These are phyloP conservation scores for Pneumocystis oryctolagi DNA, from an alignment of 1,139 yeast genomes.

Conservation along the genomic window DNA sequence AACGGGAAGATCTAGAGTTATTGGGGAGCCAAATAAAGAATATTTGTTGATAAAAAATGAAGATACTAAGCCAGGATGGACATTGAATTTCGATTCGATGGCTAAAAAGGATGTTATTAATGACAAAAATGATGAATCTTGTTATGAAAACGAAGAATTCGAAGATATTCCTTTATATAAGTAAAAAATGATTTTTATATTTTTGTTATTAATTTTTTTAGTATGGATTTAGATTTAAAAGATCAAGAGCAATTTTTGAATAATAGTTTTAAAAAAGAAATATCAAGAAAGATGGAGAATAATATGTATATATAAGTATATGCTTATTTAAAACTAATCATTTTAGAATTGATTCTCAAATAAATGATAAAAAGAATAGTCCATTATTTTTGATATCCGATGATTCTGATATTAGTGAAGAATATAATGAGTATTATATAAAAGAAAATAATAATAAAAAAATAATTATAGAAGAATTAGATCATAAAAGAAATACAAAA, in stretches of 20 bases:
- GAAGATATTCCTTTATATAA: neutral
- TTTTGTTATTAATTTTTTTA: neutral
- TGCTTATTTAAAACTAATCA: neutral
- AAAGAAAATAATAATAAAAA: neutral
- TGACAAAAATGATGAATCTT: constrained; percentile 7
- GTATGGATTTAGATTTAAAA: neutral
- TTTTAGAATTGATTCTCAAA: neutral
- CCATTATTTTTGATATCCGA: neutral
- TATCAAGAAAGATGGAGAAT: neutral
- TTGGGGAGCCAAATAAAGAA: constrained; percentile 67
- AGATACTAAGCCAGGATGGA: constrained; percentile 59
- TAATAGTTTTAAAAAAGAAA: neutral
- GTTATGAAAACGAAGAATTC: neutral
- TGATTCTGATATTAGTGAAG: constrained; percentile 16
- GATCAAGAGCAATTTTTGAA: neutral
- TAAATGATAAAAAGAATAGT: neutral
- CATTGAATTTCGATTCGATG: constrained; percentile 39
- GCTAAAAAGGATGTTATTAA: constrained; percentile 7
- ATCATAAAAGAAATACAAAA: neutral
- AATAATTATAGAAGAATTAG: neutral
- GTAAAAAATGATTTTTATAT: neutral
- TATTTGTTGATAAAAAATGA: constrained; percentile 56
- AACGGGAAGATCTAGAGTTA: constrained; percentile 43
- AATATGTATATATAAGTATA: neutral
- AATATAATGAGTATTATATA: constrained; percentile 4